Conservation (phyloP, 2,329 filamentous ascomycete species). For the Coniochaeta pulveracea region DNA sequence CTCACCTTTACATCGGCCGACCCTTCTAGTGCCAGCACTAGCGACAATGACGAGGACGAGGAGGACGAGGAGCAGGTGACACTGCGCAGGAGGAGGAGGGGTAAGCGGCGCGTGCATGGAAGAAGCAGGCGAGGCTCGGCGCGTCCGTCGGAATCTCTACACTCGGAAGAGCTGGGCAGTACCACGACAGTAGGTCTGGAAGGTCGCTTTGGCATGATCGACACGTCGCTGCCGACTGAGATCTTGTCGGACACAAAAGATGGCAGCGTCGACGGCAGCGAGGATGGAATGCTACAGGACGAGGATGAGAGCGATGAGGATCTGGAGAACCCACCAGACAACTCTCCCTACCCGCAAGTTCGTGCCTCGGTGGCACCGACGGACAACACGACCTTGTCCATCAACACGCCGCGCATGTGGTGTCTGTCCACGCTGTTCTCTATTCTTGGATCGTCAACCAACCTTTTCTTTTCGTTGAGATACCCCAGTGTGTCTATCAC, state of each 20-base stretch:
- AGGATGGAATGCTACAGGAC: slow-evolving; percentile 25
- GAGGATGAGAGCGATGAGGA: slow-evolving; percentile 24
- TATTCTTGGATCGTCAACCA: slow-evolving; percentile 70
- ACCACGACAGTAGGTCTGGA: slow-evolving; percentile 41
- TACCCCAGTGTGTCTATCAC: slow-evolving; percentile 87
- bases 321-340: slow-evolving; percentile 47
- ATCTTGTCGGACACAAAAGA: slow-evolving; percentile 30
- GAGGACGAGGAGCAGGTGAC: slow-evolving; percentile 3
- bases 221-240: slow-evolving; percentile 33
- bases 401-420: slow-evolving; percentile 86
- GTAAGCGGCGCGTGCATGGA: slow-evolving; percentile 7
- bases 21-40: background rate
- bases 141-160: slow-evolving; percentile 31
- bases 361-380: slow-evolving; percentile 67
- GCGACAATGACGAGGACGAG: too few relatives aligned
- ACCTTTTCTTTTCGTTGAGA: slow-evolving; percentile 80
- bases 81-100: slow-evolving; percentile 3
- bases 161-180: slow-evolving; percentile 37
- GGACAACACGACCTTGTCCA: slow-evolving; percentile 67
- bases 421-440: slow-evolving; percentile 68
- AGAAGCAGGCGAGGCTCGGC: slow-evolving; percentile 18
- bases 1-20: slow-evolving; percentile 5
- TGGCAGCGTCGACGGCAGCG: slow-evolving; percentile 10
- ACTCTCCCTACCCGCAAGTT: slow-evolving; percentile 69
- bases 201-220: slow-evolving; percentile 38